A percentile compares a stretch with the other conserved stretches of the same genome.
These are phyloP conservation scores for Rhodotorula babjevae DNA, from an alignment of 768 basidiomycete species.

Conservation along the genomic window DNA sequence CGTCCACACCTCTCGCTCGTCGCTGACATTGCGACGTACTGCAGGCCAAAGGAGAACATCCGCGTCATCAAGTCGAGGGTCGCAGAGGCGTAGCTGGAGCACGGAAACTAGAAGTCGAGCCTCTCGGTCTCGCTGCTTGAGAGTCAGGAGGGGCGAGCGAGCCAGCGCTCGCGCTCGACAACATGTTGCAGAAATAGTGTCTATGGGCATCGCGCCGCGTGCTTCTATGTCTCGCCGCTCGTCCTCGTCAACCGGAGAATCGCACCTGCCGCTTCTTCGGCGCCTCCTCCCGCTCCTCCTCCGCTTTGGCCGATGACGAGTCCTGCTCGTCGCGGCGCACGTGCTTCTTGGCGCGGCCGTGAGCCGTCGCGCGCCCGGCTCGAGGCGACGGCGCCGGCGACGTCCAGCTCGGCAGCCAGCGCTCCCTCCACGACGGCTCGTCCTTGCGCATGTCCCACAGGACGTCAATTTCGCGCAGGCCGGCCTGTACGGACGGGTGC, in stretches of 20 bases:
- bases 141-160: background rate
- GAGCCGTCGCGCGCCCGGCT: background rate
- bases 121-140: too few relatives aligned
- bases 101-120: too few relatives aligned
- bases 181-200: background rate
- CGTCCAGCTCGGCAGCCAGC: background rate
- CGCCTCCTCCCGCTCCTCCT: background rate
- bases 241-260: background rate
- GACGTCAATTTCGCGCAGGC: conserved; percentile 12
- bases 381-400: background rate
- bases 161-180: background rate
- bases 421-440: background rate
- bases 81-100: conserved; percentile 38
- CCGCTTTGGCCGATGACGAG: background rate
- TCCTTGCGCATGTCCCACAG: conserved; percentile 13
- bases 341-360: background rate
- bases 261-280: background rate
- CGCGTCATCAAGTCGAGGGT: conserved; percentile 76
- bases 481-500: background rate
- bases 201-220: background rate
- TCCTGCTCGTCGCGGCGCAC: background rate
- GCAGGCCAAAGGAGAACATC: conserved; percentile 68
- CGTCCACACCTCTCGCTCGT: background rate
- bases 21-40: background rate
- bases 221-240: background rate